phyloP scores from a whole-genome alignment of 2,329 filamentous ascomycete genomes.

The Kalmusia sp. region DNA sequence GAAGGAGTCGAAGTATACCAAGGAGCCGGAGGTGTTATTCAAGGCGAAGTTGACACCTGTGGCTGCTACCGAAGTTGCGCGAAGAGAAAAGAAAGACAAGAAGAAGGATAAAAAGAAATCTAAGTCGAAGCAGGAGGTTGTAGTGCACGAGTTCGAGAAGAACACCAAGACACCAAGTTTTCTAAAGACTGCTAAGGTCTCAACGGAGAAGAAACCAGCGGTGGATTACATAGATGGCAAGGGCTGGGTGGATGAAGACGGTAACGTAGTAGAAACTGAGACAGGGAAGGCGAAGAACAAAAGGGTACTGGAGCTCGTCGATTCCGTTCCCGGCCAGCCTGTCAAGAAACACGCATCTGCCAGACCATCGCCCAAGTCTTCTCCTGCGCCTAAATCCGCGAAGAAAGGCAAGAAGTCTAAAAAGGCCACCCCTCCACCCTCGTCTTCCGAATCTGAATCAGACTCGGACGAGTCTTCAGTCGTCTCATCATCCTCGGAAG shows the following conservation, averaged over 20 bases:
- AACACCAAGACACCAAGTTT: slow-evolving; percentile 84
- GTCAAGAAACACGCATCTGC: slow-evolving; percentile 22
- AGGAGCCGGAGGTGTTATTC: slow-evolving; percentile 82
- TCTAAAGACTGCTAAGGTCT: slow-evolving; percentile 65
- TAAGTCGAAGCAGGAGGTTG: slow-evolving; percentile 58
- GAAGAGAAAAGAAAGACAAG: slow-evolving; percentile 55
- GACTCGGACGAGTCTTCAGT: slow-evolving; percentile 42
- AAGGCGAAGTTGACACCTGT: slow-evolving; percentile 74
- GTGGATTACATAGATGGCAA: slow-evolving; percentile 79
- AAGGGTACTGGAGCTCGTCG: slow-evolving; percentile 41
- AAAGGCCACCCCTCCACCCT: slow-evolving; percentile 30
- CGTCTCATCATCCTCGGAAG: slow-evolving; percentile 45
- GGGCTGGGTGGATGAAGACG: slow-evolving; percentile 85
- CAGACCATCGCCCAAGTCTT: slow-evolving; percentile 22
- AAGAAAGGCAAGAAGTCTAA: slow-evolving; percentile 31
- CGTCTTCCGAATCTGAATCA: slow-evolving; percentile 33
- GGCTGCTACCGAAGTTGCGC: slow-evolving; percentile 42
- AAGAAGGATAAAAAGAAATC: slow-evolving; percentile 66
- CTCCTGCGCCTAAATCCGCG: slow-evolving; percentile 20
- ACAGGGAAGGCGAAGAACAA: slow-evolving; percentile 43
- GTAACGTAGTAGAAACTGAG: slow-evolving; percentile 73
- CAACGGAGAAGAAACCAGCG: slow-evolving; percentile 55
- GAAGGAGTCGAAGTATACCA: slow-evolving; percentile 78
- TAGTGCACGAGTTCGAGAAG: slow-evolving; percentile 90
- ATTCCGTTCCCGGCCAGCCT: slow-evolving; percentile 19